These are phyloP conservation scores for Plantago elongata DNA, from an alignment of 257 asterid species.

Conservation along the genomic window DNA sequence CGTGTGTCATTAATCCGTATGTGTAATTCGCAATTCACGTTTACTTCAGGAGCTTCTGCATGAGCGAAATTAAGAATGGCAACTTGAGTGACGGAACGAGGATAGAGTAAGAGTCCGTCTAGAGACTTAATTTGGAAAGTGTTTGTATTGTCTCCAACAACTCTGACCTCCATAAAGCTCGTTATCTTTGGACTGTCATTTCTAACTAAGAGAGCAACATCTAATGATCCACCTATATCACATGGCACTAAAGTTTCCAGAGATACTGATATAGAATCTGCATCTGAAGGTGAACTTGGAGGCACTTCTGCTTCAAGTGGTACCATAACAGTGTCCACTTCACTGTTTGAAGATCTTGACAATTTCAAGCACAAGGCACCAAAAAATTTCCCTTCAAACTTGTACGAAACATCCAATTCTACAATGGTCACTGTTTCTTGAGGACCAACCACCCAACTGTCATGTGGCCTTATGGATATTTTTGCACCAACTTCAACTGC, in stretches of 20 bases:
- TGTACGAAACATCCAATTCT: constrained; percentile 59
- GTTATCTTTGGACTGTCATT: constrained; percentile 43
- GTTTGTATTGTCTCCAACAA: constrained; percentile 33
- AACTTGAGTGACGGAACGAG: constrained; percentile 51
- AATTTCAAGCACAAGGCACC: constrained; percentile 63
- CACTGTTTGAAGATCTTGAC: constrained; percentile 45
- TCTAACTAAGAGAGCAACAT: constrained; percentile 43
- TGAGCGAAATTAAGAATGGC: constrained; percentile 44
- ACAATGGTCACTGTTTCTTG: constrained; percentile 44
- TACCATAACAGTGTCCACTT: constrained; percentile 51
- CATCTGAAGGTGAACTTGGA: constrained; percentile 28
- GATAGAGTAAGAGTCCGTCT: constrained; percentile 70
- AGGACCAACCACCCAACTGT: constrained; percentile 72
- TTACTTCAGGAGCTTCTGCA: constrained; percentile 17
- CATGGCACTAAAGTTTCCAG: constrained; percentile 43
- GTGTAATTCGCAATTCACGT: constrained; percentile 45
- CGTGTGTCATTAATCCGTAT: constrained; percentile 57
- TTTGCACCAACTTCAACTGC: constrained; percentile 37
- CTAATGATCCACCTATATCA: constrained; percentile 30
- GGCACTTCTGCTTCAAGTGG: constrained; percentile 70
- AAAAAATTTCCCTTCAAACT: constrained; percentile 43
- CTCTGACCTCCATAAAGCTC: constrained; percentile 42
- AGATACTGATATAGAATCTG: constrained; percentile 33
- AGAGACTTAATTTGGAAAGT: constrained; percentile 44
- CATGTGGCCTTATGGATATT: constrained; percentile 57